Base-by-base conservation (phyloP, 768 basidiomycete species). In the Mycena haematopus region DNA sequence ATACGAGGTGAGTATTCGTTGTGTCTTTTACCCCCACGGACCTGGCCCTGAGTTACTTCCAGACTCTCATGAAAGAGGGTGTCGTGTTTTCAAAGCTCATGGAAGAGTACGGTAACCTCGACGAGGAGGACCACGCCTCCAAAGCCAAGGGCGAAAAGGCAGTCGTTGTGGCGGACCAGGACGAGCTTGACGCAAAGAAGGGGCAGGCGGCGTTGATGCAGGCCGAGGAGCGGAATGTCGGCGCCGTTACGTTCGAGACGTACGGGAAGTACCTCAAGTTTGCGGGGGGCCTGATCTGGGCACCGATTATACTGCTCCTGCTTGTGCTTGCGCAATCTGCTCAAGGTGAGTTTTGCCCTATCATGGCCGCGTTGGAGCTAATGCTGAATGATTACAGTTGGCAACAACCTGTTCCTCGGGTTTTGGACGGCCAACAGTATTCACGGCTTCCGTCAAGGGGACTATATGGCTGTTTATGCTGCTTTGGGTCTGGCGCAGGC, bases 361-460 rank as follows among this genome's bases (percentile, higher is more conserved):
- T 7, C 29, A 4, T 7, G 22, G 9, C 31, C 25, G 35, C 52
- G 21, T 49, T 9, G 33, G 3, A 36, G 35, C 22, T 56, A 11
- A 33, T 36, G 9, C 29, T 36, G 14, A 36, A 36, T 36, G 36
- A 3, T 9, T 7, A 3, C 14, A 84, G 89, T 92, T 33, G 84
- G 81, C 0, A 87, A 84, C 65, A 87, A 82, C 33, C 71, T 93
- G 5, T 86, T 89, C 76, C 80, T 93, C 21, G 90, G 90, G 0
- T 91, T 87, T 66, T 93, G 91, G 91, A 86, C 87, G 0, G 78
- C 79, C 0, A 60, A 77, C 19, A 82, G 76, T n/a, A 82, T 92
- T 19, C 61, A 67, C 6, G 82, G 84, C 2, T 88, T 91, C 69
- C 70, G 40, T 4, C 83, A 89, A 70, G 84, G 82, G 0, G 76